These are phyloP conservation scores for Salix brachista DNA, from an alignment of 345 rosid genomes.

Conservation along the genomic window DNA sequence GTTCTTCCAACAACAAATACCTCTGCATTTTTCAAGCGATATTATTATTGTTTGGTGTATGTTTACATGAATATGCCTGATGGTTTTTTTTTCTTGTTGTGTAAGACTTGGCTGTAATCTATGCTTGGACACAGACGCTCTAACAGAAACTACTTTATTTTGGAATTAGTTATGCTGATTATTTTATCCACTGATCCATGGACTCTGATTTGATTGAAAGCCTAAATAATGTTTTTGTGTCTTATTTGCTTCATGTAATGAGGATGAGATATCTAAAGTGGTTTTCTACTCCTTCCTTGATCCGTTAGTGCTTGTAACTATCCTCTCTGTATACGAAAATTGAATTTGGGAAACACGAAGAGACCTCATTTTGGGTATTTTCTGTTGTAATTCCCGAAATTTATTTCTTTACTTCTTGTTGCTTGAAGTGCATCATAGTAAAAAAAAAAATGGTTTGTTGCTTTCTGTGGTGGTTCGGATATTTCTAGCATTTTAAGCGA, in stretches of 20 bases:
- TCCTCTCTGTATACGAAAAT: neutral
- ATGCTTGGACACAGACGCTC: neutral
- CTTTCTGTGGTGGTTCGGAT: neutral
- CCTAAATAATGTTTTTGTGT: neutral
- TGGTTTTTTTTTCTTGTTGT: neutral
- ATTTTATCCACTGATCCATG: neutral
- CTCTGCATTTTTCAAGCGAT: neutral
- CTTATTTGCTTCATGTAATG: neutral
- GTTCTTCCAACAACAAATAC: constrained; percentile 9
- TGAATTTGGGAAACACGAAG: neutral
- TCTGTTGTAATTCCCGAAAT: neutral
- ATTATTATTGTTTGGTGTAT: neutral
- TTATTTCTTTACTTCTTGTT: neutral
- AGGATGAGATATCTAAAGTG: neutral
- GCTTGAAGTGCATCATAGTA: neutral
- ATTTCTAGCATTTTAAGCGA: neutral
- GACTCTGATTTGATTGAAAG: neutral
- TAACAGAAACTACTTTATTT: neutral
- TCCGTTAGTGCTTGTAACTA: neutral
- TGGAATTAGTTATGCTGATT: neutral
- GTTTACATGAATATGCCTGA: neutral
- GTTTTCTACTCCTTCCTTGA: neutral
- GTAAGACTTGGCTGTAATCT: neutral
- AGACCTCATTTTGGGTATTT: neutral
- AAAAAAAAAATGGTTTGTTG: neutral